Evolutionary conservation across 2,329 filamentous ascomycete species (phyloP).

Genomic region (Botrytis squamosa): DNA sequence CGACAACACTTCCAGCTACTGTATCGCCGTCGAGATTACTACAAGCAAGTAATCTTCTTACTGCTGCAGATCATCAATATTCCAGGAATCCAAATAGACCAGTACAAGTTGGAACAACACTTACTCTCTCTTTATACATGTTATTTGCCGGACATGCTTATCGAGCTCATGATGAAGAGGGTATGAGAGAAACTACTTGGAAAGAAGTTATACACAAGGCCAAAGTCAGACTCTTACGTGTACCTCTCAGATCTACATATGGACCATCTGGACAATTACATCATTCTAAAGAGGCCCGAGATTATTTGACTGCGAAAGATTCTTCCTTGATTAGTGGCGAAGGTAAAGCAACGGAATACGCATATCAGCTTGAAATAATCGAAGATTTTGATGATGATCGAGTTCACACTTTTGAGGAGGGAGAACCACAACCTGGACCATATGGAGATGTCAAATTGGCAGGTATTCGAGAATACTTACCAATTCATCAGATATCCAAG

Average conservation of each 20-base stretch:
- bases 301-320: slow-evolving; percentile 23
- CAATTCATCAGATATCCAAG: slow-evolving; percentile 71
- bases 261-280: slow-evolving; percentile 10
- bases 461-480: slow-evolving; percentile 65
- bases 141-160: slow-evolving; percentile 77
- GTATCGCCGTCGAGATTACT: slow-evolving; percentile 88
- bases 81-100: slow-evolving; percentile 59
- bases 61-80: slow-evolving; percentile 82
- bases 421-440: slow-evolving; percentile 49
- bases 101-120: slow-evolving; percentile 83
- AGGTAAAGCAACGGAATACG: slow-evolving; percentile 52
- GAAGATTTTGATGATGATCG: slow-evolving; percentile 71
- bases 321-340: slow-evolving; percentile 30
- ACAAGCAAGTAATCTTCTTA: slow-evolving; percentile 90
- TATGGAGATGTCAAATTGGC: slow-evolving; percentile 62
- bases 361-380: slow-evolving; percentile 66
- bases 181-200: slow-evolving; percentile 62
- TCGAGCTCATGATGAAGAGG: slow-evolving; percentile 43
- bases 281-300: slow-evolving; percentile 17
- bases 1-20: slow-evolving; percentile 72
- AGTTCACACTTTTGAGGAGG: slow-evolving; percentile 64
- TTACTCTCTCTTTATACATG: slow-evolving; percentile 90
- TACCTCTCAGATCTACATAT: slow-evolving; percentile 31
- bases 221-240: slow-evolving; percentile 63
- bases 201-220: slow-evolving; percentile 97